Evolutionary conservation across 495 filamentous ascomycete genomes (phyloP), one percentile per base, ranked within the genome.

Genomic region (Pseudotulostoma volvatum): DNA sequence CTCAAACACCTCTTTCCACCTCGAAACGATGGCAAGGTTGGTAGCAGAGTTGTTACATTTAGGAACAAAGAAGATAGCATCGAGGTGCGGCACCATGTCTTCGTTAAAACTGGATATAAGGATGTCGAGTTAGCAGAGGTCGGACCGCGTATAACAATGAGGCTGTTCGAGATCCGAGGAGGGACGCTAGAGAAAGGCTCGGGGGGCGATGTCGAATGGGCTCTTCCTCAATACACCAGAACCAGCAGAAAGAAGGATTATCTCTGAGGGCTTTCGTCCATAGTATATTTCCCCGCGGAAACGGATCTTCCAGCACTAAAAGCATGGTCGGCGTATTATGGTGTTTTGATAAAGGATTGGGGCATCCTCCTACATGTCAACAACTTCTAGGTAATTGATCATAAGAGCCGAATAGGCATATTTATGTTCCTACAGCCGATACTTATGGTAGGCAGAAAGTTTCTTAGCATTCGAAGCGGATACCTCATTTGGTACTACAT

Each of bases 201-300:
- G 46, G 82, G 85, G 46, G 88, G 87, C n/a, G 92, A 96, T 65
- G 73, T 83, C 21, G 92, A 97, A 58, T 97, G 90, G 90, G 75
- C 81, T 37, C 62, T 96, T 44, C 90, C 80, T 40, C 87, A 94
- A 50, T 97, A 93, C 54, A 97, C 88, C 1, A 75, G 90, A 48
- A 95, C 86, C 21, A 75, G 77, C 52, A 70, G 69, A 57, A 95
- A 95, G 70, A 93, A 93, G 70, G 83, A 88, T 46, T 90, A 92
- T 54, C 71, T 94, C 41, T 94, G 59, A 75, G 38, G 15, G 31
- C 8, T 16, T 18, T 7, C 14, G 11, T 28, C 11, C n/a, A n/a
- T n/a, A n/a, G n/a, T n/a, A n/a, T 52, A 14, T 52, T 57, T 44
- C 62, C 47, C 36, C 62, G 54, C 2, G 67, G 54, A 46, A 76